Evolutionary conservation across 352 stramenopile genomes (phyloP).

Genomic region (Pythium aphanidermatum): DNA sequence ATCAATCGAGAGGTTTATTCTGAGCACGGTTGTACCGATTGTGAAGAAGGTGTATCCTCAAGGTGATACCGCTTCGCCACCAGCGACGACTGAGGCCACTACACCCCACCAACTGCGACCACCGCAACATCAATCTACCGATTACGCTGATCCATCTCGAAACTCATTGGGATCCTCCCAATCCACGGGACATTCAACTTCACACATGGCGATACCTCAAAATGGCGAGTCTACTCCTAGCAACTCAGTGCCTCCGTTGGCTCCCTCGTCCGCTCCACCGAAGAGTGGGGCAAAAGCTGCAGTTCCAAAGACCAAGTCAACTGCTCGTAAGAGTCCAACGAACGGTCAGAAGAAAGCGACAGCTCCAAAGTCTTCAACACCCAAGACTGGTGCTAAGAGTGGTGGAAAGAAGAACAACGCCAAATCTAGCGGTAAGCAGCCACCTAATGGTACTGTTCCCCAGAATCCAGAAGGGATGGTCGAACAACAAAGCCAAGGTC

Average conservation of each 20-base stretch:
- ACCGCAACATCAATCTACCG: background rate
- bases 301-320: constrained; percentile 6
- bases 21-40: constrained; percentile 71
- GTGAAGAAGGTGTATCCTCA: constrained; percentile 48
- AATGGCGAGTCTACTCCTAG: background rate
- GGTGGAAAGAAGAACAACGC: constrained; percentile 14
- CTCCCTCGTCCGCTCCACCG: background rate
- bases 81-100: constrained; percentile 1
- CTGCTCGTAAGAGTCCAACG: constrained; percentile 15
- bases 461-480: too few species aligned
- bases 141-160: constrained; percentile 1
- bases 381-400: constrained; percentile 12
- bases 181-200: too few species aligned
- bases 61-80: background rate
- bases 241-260: background rate
- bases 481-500: background rate
- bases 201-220: background rate
- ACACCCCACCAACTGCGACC: background rate
- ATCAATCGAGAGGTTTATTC: constrained; percentile 80
- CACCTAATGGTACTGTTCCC: too few species aligned
- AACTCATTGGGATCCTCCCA: background rate
- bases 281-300: constrained; percentile 9
- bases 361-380: constrained; percentile 10
- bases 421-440: constrained; percentile 9
- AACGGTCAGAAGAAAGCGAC: constrained; percentile 11